A percentile compares a stretch with the other conserved stretches of the same genome.
phyloP scores from a whole-genome alignment of 148 eudicot species.

The Euryodendron excelsum region DNA sequence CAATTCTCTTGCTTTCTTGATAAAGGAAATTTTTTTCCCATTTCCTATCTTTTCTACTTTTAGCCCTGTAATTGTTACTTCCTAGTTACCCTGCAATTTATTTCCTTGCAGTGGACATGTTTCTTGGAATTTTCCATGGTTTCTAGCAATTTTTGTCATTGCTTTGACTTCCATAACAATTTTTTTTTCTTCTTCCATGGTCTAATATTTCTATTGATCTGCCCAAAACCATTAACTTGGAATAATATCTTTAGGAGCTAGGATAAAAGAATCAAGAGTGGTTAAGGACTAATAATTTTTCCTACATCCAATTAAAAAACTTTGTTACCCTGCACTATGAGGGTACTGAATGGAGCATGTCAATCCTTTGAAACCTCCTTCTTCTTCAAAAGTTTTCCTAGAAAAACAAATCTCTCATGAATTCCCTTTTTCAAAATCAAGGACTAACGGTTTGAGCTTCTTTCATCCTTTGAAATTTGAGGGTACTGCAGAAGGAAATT shows the following conservation, averaged over 20 bases:
- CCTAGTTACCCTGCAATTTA: slow-evolving; percentile 14
- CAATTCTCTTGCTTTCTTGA: slow-evolving; percentile 6
- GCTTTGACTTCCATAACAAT: background rate
- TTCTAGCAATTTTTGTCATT: background rate
- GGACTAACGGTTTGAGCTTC: too few relatives aligned
- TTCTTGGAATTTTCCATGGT: background rate
- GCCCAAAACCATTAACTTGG: background rate
- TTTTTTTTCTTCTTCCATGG: background rate
- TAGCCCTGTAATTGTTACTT: background rate
- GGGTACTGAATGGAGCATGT: too few relatives aligned
- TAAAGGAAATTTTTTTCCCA: background rate
- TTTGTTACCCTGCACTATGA: too few relatives aligned
- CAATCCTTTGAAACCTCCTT: too few relatives aligned
- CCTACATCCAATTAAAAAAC: too few relatives aligned
- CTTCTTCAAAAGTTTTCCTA: too few relatives aligned
- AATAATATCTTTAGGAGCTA: too few relatives aligned
- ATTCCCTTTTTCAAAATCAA: too few relatives aligned
- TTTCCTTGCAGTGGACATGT: background rate
- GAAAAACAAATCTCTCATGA: too few relatives aligned
- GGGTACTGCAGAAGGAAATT: background rate
- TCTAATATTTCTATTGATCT: background rate
- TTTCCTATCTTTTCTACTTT: background rate
- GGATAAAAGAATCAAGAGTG: too few relatives aligned
- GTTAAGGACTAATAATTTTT: too few relatives aligned
- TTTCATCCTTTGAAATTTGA: background rate